Evolutionary conservation across 768 basidiomycete species (phyloP).

Genomic region (Macrolepiota fuliginosa): DNA sequence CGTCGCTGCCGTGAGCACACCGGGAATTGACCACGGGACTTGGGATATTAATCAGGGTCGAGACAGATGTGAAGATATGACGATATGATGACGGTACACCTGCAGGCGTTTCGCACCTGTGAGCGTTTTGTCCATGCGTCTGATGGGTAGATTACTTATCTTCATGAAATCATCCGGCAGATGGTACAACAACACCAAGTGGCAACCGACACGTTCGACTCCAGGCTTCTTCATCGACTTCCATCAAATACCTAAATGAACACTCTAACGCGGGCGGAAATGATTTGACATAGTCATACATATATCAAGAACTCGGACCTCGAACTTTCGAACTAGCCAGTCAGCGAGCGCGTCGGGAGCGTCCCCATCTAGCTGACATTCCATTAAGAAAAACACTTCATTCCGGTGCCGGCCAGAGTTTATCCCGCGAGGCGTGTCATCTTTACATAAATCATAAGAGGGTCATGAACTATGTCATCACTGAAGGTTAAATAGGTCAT

Average conservation of each 20-base stretch:
- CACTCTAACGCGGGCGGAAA: background rate
- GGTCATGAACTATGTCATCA: background rate
- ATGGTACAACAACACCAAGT: background rate
- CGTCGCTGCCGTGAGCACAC: background rate
- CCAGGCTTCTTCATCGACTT: background rate
- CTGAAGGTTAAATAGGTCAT: background rate
- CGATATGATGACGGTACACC: background rate
- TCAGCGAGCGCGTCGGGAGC: background rate
- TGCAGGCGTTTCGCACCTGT: background rate
- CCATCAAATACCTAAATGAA: background rate
- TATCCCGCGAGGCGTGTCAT: background rate
- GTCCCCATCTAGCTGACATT: background rate
- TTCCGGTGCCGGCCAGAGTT: background rate
- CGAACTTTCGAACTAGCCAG: background rate
- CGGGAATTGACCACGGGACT: background rate
- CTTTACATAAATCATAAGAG: background rate
- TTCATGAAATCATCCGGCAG: background rate
- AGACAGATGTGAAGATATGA: background rate
- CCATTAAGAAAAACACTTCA: background rate
- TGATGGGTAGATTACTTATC: background rate
- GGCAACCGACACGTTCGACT: background rate
- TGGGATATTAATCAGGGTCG: constrained; percentile 5
- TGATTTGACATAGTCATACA: background rate
- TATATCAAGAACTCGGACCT: background rate
- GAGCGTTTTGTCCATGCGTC: background rate